These are phyloP conservation scores for Backusella tarrabulga DNA, from an alignment of 192 early-diverging fungal genomes.

Conservation along the genomic window DNA sequence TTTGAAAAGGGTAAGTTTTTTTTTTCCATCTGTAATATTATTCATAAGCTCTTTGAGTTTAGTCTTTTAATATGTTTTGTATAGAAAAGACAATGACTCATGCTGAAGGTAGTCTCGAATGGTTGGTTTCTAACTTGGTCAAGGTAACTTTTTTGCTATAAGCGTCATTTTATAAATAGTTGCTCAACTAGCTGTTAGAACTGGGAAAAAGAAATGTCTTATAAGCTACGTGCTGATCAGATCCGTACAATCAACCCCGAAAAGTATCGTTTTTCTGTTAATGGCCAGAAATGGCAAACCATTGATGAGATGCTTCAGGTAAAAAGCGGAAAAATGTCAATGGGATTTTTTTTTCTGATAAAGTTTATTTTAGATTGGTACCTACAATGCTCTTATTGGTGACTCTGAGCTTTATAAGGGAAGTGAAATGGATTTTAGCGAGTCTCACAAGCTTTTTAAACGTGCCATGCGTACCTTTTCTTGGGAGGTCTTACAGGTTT, in stretches of 20 bases:
- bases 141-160: constrained; percentile 30
- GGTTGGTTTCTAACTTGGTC: constrained; percentile 42
- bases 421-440: constrained; percentile 40
- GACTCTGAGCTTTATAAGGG: constrained; percentile 44
- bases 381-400: constrained; percentile 47
- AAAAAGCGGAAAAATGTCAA: background rate
- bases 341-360: background rate
- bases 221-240: constrained; percentile 39
- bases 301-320: constrained; percentile 44
- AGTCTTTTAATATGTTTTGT: background rate
- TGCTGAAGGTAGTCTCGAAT: constrained; percentile 38
- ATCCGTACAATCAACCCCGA: constrained; percentile 43
- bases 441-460: constrained; percentile 46
- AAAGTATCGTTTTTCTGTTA: constrained; percentile 44
- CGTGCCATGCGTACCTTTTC: constrained; percentile 38
- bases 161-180: background rate
- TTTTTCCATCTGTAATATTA: background rate
- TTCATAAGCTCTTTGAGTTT: background rate
- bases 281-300: constrained; percentile 38
- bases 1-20: constrained; percentile 32
- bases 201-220: constrained; percentile 50
- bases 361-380: constrained; percentile 33
- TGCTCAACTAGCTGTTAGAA: constrained; percentile 20
- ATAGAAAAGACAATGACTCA: constrained; percentile 39
- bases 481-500: constrained; percentile 45